Conservation (phyloP, 345 rosid species). For the Turnera subulata region DNA sequence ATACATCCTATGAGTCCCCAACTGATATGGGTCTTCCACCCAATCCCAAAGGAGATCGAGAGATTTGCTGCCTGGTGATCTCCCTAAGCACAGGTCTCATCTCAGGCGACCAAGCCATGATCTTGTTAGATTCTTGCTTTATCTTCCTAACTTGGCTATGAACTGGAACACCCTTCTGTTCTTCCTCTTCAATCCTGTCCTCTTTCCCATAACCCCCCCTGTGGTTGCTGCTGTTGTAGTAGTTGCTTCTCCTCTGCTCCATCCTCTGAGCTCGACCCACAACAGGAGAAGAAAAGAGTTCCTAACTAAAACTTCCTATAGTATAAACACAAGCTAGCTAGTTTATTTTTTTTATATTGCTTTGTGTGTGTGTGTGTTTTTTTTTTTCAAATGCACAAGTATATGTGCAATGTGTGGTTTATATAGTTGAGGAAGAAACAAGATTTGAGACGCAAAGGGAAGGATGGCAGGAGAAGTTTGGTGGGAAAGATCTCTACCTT, state of each 20-base stretch:
- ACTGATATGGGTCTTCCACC: slow-evolving; percentile 27
- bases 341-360: neutral
- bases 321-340: neutral
- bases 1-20: slow-evolving; percentile 13
- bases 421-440: neutral
- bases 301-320: neutral
- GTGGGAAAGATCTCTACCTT: neutral
- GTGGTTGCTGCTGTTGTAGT: neutral
- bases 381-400: neutral
- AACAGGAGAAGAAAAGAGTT: too few relatives aligned
- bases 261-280: neutral
- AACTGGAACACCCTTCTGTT: slow-evolving; percentile 17
- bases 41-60: slow-evolving; percentile 36
- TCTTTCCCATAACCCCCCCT: neutral
- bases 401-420: neutral
- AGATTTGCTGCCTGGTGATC: slow-evolving; percentile 19
- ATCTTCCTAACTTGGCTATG: slow-evolving; percentile 41
- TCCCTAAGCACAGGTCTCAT: slow-evolving; percentile 26
- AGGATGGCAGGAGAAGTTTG: neutral
- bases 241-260: neutral
- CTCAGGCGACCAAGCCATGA: slow-evolving; percentile 29
- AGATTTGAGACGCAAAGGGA: neutral
- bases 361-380: too few relatives aligned
- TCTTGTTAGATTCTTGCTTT: slow-evolving; percentile 26
- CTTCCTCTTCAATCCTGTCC: neutral